These are phyloP conservation scores for Raphanus raphanistrum DNA, from an alignment of 345 rosid species.

Conservation along the genomic window DNA sequence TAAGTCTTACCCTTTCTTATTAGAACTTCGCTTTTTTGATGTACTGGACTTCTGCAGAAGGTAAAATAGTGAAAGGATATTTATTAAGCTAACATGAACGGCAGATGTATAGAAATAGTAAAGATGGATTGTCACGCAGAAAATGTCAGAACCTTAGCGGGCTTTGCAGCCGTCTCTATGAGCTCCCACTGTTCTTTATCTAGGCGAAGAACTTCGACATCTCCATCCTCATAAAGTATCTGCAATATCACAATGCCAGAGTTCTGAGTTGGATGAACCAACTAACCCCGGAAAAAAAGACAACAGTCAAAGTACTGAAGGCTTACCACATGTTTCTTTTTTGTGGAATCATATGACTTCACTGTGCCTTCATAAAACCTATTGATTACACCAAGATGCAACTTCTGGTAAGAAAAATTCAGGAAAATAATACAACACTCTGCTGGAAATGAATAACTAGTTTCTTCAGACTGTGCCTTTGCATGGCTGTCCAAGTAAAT, in stretches of 20 bases:
- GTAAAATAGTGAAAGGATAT: slow-evolving; percentile 19
- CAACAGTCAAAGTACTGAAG: slow-evolving; percentile 19
- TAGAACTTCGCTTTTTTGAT: slow-evolving; percentile 47
- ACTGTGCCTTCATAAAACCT: slow-evolving; percentile 95
- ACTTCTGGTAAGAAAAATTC: slow-evolving; percentile 19
- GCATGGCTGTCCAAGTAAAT: slow-evolving; percentile 15
- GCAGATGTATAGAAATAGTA: slow-evolving; percentile 10
- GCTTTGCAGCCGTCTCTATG: slow-evolving; percentile 56
- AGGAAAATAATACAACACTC: background rate
- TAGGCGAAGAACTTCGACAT: slow-evolving; percentile 84
- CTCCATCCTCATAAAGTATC: slow-evolving; percentile 94
- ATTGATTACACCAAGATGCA: slow-evolving; percentile 34
- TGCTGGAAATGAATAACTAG: slow-evolving; percentile 1
- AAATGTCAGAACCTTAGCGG: slow-evolving; percentile 54
- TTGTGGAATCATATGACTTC: slow-evolving; percentile 83
- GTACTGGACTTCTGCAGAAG: slow-evolving; percentile 57
- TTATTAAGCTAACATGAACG: background rate
- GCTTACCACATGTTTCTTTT: slow-evolving; percentile 87
- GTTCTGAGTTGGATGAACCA: slow-evolving; percentile 1
- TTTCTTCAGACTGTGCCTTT: background rate
- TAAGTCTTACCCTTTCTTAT: slow-evolving; percentile 48
- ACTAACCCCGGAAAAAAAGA: slow-evolving; percentile 16
- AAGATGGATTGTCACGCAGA: slow-evolving; percentile 13
- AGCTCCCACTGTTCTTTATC: slow-evolving; percentile 94
- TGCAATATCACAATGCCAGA: slow-evolving; percentile 31